Conservation (phyloP, 2,329 filamentous ascomycete species). For the Huntiella savannae region DNA sequence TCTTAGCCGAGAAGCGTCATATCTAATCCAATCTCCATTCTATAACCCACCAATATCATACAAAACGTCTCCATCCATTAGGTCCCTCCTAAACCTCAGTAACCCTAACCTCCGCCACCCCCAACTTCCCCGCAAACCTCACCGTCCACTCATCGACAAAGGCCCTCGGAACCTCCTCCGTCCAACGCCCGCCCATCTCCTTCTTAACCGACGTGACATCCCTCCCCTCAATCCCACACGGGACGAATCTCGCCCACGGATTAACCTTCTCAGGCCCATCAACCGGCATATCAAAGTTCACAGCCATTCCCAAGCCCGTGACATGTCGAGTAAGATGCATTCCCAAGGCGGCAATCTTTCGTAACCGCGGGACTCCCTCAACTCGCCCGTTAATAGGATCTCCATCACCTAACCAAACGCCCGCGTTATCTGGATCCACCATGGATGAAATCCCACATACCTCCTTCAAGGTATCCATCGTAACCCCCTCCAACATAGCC, state of each 20-base stretch:
- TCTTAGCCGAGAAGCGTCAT: no score
- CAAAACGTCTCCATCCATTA: no score
- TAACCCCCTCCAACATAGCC: conserved; percentile 54
- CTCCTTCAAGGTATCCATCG: conserved; percentile 42
- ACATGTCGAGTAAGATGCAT: conserved; percentile 79
- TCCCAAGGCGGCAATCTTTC: conserved; percentile 78
- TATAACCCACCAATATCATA: no score
- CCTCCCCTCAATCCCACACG: conserved; percentile 70
- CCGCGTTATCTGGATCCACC: conserved; percentile 55
- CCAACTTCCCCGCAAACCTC: conserved; percentile 7
- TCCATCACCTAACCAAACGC: conserved; percentile 48
- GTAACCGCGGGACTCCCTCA: conserved; percentile 14
- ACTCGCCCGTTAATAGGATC: neutral
- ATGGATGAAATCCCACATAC: conserved; percentile 38
- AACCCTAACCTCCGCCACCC: neutral
- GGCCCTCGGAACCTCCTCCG: neutral
- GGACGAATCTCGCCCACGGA: conserved; percentile 56
- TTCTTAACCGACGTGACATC: conserved; percentile 53
- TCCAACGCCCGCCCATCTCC: conserved; percentile 21
- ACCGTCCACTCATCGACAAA: conserved; percentile 7
- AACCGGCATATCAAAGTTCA: conserved; percentile 52
- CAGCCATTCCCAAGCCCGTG: conserved; percentile 63
- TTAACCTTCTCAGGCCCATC: conserved; percentile 22
- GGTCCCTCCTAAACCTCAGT: no score
- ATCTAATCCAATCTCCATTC: no score